Percentiles rank a stretch among this genome's conserved stretches.
phyloP scores from a whole-genome alignment of 768 basidiomycete species.

The Rhizopogon rudus region DNA sequence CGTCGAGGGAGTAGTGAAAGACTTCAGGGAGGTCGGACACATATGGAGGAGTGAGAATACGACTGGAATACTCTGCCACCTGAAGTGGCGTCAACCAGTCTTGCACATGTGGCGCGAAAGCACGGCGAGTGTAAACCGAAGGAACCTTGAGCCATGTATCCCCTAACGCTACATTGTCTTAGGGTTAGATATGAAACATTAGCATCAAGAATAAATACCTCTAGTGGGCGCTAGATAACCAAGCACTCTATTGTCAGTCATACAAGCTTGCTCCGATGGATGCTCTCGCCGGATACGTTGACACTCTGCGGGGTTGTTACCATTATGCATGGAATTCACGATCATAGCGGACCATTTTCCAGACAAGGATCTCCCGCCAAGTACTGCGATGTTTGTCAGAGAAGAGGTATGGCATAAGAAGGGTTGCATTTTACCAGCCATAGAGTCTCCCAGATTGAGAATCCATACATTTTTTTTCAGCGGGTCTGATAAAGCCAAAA shows the following conservation, averaged over 20 bases:
- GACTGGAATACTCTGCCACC: constrained; percentile 22
- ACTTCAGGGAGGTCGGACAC: constrained; percentile 38
- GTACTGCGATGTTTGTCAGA: constrained; percentile 13
- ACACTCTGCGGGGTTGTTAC: constrained; percentile 21
- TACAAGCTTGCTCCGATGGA: constrained; percentile 23
- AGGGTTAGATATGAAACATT: constrained; percentile 9
- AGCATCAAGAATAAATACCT: constrained; percentile 17
- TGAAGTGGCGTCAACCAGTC: constrained; percentile 19
- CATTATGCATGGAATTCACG: constrained; percentile 27
- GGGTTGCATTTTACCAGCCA: constrained; percentile 20
- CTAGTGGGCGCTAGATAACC: constrained; percentile 35
- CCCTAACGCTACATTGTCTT: constrained; percentile 12
- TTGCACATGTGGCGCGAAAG: constrained; percentile 19
- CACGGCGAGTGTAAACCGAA: constrained; percentile 25
- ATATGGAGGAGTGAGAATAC: constrained; percentile 43
- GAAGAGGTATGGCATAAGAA: neutral
- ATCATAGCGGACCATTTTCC: constrained; percentile 15
- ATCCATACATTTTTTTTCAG: constrained; percentile 25
- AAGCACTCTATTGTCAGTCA: constrained; percentile 28
- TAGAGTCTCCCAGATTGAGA: constrained; percentile 30
- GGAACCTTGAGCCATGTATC: constrained; percentile 33
- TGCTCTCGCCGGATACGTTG: constrained; percentile 26
- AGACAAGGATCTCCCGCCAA: constrained; percentile 14
- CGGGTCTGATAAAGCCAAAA: constrained; percentile 28
- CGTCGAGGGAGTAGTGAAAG: constrained; percentile 28